Evolutionary conservation across 2,329 filamentous ascomycete species (phyloP), one percentile per base, ranked within the genome.

Genomic region (Aphanoascus verrucosus): DNA sequence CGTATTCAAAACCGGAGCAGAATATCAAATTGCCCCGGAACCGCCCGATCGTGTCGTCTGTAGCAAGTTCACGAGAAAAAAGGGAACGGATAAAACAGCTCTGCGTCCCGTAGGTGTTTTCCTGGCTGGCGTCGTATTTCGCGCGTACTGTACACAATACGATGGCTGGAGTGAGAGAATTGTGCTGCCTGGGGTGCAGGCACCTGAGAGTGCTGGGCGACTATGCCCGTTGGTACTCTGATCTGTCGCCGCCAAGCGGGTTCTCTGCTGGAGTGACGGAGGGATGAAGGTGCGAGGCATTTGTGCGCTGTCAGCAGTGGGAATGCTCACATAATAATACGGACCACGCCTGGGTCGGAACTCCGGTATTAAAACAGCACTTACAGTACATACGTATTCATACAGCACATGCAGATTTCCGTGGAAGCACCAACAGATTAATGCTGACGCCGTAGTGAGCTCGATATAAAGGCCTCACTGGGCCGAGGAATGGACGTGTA

Each of bases 71-170:
- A 4, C 23, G 28, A 37, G 17, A 9, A 12, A 34, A 19, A 19
- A 15, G 44, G 8, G 17, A 20, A 23, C 9, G 5, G 17, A 37
- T 35, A 14, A 4, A 12, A 19, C 17, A 19, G 45, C 17, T 31
- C 34, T n/a, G 44, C 44, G 19, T 19, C 44, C 44, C 32, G 15
- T 19, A 4, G 15, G n/a, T 34, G 44, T 19, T 35, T 15, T n/a
- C 14, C 31, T 19, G 44, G 31, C 45, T 17, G 45, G 35, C 31
- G 28, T 46, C 44, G 45, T 47, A 47, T 47, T 47, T n/a, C n/a
- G n/a, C 45, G 45, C 17, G 44, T n/a, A n/a, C 23, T 28, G 23
- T 4, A 7, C 23, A 28, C 20, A 47, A 37, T 37, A 37, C 35
- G 35, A 37, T 37, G 35, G 35, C 5, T 37, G 9, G 11, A 12